Evolutionary conservation across 768 basidiomycete species (phyloP).

Genomic region (Termitomyces sp.): DNA sequence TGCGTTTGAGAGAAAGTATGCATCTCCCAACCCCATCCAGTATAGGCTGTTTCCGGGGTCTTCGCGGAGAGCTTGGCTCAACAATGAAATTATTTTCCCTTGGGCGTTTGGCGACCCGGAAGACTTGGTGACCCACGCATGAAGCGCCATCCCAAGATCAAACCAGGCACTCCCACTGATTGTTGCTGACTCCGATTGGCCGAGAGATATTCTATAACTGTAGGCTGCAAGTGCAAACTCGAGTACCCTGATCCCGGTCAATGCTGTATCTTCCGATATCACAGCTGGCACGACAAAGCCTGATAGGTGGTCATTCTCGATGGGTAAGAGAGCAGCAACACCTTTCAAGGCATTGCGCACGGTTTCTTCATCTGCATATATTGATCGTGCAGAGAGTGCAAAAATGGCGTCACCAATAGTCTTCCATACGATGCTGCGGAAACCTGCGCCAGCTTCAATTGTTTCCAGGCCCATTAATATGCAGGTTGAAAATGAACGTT

Average conservation of each 20-base stretch:
- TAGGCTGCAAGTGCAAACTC: slow-evolving; percentile 55
- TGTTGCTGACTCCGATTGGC: slow-evolving; percentile 41
- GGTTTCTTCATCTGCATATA: slow-evolving; percentile 38
- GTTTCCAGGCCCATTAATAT: slow-evolving; percentile 44
- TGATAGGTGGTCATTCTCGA: slow-evolving; percentile 35
- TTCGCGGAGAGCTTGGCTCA: slow-evolving; percentile 69
- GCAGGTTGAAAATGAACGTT: slow-evolving; percentile 64
- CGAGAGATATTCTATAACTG: slow-evolving; percentile 55
- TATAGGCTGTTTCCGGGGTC: slow-evolving; percentile 68
- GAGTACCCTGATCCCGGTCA: slow-evolving; percentile 32
- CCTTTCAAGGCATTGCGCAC: slow-evolving; percentile 29
- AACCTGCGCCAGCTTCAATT: slow-evolving; percentile 51
- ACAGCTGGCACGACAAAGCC: slow-evolving; percentile 30
- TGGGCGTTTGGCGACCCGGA: slow-evolving; percentile 24
- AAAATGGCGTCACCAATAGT: slow-evolving; percentile 70
- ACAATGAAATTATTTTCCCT: slow-evolving; percentile 41
- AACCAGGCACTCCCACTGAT: slow-evolving; percentile 57
- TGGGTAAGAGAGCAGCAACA: slow-evolving; percentile 33
- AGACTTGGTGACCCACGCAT: slow-evolving; percentile 36
- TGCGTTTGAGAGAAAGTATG: slow-evolving; percentile 60
- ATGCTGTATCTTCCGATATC: slow-evolving; percentile 14
- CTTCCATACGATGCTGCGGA: slow-evolving; percentile 81
- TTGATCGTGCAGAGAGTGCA: slow-evolving; percentile 50
- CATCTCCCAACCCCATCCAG: slow-evolving; percentile 81
- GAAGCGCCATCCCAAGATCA: slow-evolving; percentile 66